phyloP scores from a whole-genome alignment of 345 rosid genomes.

The Eucalyptus erythrocorys region DNA sequence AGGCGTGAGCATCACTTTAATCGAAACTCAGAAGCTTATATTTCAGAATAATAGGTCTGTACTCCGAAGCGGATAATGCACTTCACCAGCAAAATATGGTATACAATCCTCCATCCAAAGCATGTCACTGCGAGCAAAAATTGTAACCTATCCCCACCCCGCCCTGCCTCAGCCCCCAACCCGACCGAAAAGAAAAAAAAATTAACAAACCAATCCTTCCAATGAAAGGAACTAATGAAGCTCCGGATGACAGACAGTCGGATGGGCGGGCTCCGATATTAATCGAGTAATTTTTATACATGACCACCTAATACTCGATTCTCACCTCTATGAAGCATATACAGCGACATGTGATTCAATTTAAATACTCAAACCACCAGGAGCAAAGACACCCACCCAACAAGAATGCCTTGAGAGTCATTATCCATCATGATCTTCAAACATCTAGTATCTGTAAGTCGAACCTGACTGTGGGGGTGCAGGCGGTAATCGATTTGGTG shows the following conservation, averaged over 20 bases:
- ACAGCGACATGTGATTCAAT: neutral
- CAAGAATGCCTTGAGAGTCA: neutral
- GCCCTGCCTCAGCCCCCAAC: neutral
- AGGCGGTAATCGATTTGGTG: constrained; percentile 80
- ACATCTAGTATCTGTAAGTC: constrained; percentile 21
- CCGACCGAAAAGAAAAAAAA: neutral
- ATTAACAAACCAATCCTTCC: neutral
- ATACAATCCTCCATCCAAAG: neutral
- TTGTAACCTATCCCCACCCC: neutral
- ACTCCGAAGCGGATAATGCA: neutral
- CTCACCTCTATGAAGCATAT: neutral
- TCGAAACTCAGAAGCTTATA: neutral
- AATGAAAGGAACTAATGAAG: neutral
- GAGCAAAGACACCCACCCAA: neutral
- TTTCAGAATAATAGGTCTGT: neutral
- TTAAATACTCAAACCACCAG: neutral
- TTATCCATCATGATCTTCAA: neutral
- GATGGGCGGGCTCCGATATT: neutral
- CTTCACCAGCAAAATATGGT: neutral
- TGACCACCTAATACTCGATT: neutral
- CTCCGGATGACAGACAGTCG: neutral
- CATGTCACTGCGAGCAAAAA: neutral
- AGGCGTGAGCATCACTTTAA: neutral
- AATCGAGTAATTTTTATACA: neutral
- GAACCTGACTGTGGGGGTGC: constrained; percentile 70